Percentiles rank a stretch among this genome's conserved stretches.
These are phyloP conservation scores for Phytophthora pistaciae DNA, from an alignment of 352 stramenopile genomes.

Conservation along the genomic window DNA sequence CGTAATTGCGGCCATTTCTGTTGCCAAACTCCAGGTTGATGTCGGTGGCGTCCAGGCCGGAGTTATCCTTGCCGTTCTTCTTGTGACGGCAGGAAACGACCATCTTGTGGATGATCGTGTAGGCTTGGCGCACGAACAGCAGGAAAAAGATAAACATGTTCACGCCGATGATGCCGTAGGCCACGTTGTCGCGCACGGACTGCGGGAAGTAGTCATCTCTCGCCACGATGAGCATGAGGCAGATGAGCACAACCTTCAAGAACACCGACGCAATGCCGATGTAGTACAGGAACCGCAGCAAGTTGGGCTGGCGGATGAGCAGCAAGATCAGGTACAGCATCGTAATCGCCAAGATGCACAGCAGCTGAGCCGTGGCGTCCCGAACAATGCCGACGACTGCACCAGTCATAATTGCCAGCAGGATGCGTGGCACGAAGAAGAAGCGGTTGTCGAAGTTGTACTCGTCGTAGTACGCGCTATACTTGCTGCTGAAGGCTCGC, in stretches of 20 bases:
- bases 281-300: slow-evolving; percentile 88
- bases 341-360: slow-evolving; percentile 76
- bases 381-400: slow-evolving; percentile 77
- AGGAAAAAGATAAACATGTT: slow-evolving; percentile 89
- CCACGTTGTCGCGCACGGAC: slow-evolving; percentile 79
- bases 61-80: slow-evolving; percentile 47
- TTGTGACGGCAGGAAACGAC: slow-evolving; percentile 52
- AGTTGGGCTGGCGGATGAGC: slow-evolving; percentile 74
- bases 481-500: slow-evolving; percentile 81
- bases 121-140: slow-evolving; percentile 81
- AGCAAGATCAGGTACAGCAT: slow-evolving; percentile 78
- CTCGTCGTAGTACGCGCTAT: slow-evolving; percentile 90
- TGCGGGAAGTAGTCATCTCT: slow-evolving; percentile 87
- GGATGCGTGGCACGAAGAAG: slow-evolving; percentile 86
- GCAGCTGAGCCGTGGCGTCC: slow-evolving; percentile 75
- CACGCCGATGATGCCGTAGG: slow-evolving; percentile 87
- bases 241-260: slow-evolving; percentile 85
- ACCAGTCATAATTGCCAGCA: slow-evolving; percentile 76
- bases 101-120: slow-evolving; percentile 82
- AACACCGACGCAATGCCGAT: slow-evolving; percentile 81
- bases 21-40: slow-evolving; percentile 67
- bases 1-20: slow-evolving; percentile 27
- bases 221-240: slow-evolving; percentile 82
- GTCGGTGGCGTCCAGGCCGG: slow-evolving; percentile 37
- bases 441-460: slow-evolving; percentile 92